Percentiles rank a stretch among this genome's conserved stretches.
These are phyloP conservation scores for Allium sativum DNA, from an alignment of 106 monocot species.

Conservation along the genomic window DNA sequence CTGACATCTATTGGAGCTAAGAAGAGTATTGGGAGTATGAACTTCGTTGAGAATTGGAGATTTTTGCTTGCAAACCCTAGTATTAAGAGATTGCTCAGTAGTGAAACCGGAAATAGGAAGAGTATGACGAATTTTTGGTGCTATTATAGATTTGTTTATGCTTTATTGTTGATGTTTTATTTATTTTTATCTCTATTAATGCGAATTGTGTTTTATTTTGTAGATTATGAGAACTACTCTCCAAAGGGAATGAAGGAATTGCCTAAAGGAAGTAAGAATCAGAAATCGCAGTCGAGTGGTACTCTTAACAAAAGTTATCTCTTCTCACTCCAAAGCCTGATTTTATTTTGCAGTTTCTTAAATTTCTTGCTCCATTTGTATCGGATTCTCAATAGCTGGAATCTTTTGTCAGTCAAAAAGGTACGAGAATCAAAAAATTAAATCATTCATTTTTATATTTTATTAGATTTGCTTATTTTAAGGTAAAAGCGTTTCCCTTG, in stretches of 20 bases:
- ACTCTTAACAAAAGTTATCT: too few species aligned
- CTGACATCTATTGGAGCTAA: slow-evolving; percentile 28
- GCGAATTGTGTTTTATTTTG: slow-evolving; percentile 1
- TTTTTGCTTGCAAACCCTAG: slow-evolving; percentile 49
- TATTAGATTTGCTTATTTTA: too few species aligned
- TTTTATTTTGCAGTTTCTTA: too few species aligned
- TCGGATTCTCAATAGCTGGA: too few species aligned
- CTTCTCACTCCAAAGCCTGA: too few species aligned
- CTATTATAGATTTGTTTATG: not conserved
- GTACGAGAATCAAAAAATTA: too few species aligned
- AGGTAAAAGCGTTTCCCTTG: too few species aligned
- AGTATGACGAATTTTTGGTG: slow-evolving; percentile 26
- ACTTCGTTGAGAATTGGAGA: slow-evolving; percentile 35
- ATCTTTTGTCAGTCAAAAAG: too few species aligned
- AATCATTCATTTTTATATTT: too few species aligned
- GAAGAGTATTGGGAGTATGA: slow-evolving; percentile 14
- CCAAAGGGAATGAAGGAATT: slow-evolving; percentile 74
- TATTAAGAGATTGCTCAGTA: slow-evolving; percentile 65
- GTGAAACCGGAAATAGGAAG: slow-evolving; percentile 49
- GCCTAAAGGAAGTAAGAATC: slow-evolving; percentile 51
- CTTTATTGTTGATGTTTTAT: too few species aligned
- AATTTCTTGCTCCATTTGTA: too few species aligned
- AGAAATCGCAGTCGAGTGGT: slow-evolving; percentile 78
- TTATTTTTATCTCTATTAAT: not conserved
- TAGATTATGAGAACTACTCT: slow-evolving; percentile 85